phyloP scores from a whole-genome alignment of 768 basidiomycete genomes.

The Phanerochaete carnosa region DNA sequence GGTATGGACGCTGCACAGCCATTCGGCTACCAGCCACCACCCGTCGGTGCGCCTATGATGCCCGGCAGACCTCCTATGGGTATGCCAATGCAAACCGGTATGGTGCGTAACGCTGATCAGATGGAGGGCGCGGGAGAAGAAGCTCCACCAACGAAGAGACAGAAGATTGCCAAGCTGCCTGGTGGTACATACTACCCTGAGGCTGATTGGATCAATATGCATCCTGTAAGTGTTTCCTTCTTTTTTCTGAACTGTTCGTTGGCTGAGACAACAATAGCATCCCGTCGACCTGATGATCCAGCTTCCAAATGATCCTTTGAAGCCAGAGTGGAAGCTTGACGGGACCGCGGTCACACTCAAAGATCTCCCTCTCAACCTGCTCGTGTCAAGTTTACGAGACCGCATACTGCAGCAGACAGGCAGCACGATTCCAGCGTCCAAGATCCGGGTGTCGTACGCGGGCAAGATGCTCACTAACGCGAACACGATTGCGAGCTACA shows the following conservation, averaged over 20 bases:
- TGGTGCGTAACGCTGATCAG: slow-evolving; percentile 77
- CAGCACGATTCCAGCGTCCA: slow-evolving; percentile 75
- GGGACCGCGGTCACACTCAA: slow-evolving; percentile 74
- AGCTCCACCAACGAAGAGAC: slow-evolving; percentile 83
- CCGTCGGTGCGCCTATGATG: slow-evolving; percentile 32
- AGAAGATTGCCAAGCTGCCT: slow-evolving; percentile 81
- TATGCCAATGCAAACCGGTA: slow-evolving; percentile 69
- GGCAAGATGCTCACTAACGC: slow-evolving; percentile 88
- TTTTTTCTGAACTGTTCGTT: slow-evolving; percentile 2
- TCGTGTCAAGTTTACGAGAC: slow-evolving; percentile 89
- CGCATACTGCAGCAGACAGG: slow-evolving; percentile 78
- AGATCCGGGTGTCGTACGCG: slow-evolving; percentile 73
- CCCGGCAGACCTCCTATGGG: slow-evolving; percentile 32
- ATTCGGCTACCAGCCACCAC: slow-evolving; percentile 74
- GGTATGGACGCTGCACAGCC: slow-evolving; percentile 73
- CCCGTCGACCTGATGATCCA: slow-evolving; percentile 85
- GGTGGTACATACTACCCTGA: slow-evolving; percentile 84
- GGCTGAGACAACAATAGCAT: slow-evolving; percentile 41
- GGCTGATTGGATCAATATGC: slow-evolving; percentile 86
- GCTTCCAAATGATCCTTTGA: slow-evolving; percentile 76
- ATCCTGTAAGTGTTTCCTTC: slow-evolving; percentile 54
- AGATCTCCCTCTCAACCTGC: slow-evolving; percentile 78
- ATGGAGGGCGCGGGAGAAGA: slow-evolving; percentile 63
- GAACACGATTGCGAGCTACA: slow-evolving; percentile 80
- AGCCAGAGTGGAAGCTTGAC: slow-evolving; percentile 92